A percentile compares a stretch with the other conserved stretches of the same genome.
phyloP scores from a whole-genome alignment of 164 flowering plant species.

The Chloranthus sessilifolius region DNA sequence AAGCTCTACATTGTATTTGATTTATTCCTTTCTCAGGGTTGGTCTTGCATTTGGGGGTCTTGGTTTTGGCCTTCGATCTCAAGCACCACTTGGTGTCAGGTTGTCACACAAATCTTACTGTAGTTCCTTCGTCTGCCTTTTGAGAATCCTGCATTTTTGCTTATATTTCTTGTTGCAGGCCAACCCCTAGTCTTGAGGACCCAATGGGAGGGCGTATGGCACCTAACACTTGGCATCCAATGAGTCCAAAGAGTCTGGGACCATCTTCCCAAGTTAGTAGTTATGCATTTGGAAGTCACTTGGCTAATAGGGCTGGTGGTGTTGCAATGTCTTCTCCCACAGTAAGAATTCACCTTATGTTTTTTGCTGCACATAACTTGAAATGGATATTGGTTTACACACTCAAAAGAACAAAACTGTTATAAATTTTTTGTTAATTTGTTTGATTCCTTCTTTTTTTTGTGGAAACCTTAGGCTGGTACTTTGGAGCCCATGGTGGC shows the following conservation, averaged over 20 bases:
- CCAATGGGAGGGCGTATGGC: slow-evolving; percentile 39
- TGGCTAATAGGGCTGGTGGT: slow-evolving; percentile 42
- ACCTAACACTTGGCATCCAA: slow-evolving; percentile 62
- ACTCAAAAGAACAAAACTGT: too few species aligned
- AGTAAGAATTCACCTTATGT: slow-evolving; percentile 23
- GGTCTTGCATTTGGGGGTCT: slow-evolving; percentile 74
- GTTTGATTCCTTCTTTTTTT: neutral
- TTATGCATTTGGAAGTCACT: slow-evolving; percentile 45
- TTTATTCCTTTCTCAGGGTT: slow-evolving; percentile 47
- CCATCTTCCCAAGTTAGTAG: slow-evolving; percentile 38
- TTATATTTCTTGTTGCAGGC: slow-evolving; percentile 33
- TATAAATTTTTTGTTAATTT: neutral
- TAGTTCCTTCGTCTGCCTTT: too few species aligned
- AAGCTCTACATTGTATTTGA: too few species aligned
- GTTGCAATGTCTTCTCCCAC: slow-evolving; percentile 23
- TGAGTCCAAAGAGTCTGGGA: slow-evolving; percentile 47
- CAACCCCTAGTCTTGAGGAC: slow-evolving; percentile 40
- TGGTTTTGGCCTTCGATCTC: slow-evolving; percentile 67
- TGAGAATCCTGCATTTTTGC: neutral
- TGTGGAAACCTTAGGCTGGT: slow-evolving; percentile 29
- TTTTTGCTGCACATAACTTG: neutral
- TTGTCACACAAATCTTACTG: too few species aligned
- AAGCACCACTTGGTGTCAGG: slow-evolving; percentile 53
- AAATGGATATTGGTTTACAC: neutral
- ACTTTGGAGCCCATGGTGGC: slow-evolving; percentile 33